Evolutionary conservation across 192 early-diverging fungal species (phyloP).

Genomic region (Dissophora globulifera): DNA sequence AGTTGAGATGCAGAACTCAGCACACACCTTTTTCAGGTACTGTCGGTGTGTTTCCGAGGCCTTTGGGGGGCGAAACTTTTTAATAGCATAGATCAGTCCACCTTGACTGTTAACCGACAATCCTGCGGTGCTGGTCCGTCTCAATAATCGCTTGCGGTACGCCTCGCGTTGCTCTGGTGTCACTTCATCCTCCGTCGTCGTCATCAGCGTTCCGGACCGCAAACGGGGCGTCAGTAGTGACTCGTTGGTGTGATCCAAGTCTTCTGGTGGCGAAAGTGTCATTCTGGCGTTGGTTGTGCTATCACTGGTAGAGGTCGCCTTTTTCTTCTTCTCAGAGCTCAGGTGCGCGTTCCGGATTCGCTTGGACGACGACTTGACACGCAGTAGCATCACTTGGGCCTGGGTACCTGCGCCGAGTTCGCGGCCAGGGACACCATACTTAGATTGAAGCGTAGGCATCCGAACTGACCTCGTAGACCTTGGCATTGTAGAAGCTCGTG

Average conservation of each 20-base stretch:
- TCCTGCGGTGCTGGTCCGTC: slow-evolving; percentile 15
- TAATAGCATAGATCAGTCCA: slow-evolving; percentile 70
- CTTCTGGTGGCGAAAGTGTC: too few species aligned
- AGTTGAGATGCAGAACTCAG: slow-evolving; percentile 95
- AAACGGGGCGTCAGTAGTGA: slow-evolving; percentile 7
- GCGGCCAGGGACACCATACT: slow-evolving; percentile 39
- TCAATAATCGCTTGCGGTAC: slow-evolving; percentile 28
- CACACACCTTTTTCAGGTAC: slow-evolving; percentile 93
- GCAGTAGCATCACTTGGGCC: slow-evolving; percentile 43
- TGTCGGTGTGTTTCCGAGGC: slow-evolving; percentile 90
- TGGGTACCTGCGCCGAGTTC: slow-evolving; percentile 44
- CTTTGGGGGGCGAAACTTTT: slow-evolving; percentile 71
- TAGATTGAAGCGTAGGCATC: slow-evolving; percentile 38
- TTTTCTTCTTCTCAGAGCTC: neutral
- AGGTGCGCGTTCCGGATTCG: neutral
- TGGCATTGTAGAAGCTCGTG: slow-evolving; percentile 6
- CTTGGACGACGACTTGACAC: slow-evolving; percentile 37
- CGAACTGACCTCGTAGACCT: neutral
- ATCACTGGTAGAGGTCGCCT: too few species aligned
- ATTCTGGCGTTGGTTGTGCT: too few species aligned
- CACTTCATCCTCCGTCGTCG: slow-evolving; percentile 36
- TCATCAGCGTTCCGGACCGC: slow-evolving; percentile 27
- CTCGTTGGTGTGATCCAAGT: neutral
- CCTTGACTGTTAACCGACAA: slow-evolving; percentile 17
- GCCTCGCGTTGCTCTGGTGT: slow-evolving; percentile 45